phyloP scores from a whole-genome alignment of 148 eudicot species.

The Amaranthus hypochondriacus region DNA sequence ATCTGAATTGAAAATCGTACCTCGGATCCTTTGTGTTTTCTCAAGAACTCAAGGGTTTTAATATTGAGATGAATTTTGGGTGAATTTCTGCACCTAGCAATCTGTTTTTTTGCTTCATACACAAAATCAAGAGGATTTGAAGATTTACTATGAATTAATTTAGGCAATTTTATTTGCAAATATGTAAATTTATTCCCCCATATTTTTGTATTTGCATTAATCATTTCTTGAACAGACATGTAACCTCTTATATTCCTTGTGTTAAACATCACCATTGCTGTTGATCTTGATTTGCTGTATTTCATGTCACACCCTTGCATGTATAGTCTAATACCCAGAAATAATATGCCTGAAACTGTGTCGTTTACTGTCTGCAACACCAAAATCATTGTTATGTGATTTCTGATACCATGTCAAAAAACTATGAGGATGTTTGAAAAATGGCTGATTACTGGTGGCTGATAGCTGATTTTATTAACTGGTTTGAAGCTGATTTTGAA shows the following conservation, averaged over 20 bases:
- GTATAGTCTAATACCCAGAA: conserved; percentile 54
- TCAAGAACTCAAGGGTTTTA: conserved; percentile 41
- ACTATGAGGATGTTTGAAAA: too few species aligned
- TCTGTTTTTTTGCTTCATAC: conserved; percentile 35
- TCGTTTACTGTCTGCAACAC: conserved; percentile 59
- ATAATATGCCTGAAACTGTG: conserved; percentile 51
- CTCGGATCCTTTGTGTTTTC: conserved; percentile 66
- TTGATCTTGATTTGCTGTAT: conserved; percentile 29
- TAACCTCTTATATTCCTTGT: conserved; percentile 58
- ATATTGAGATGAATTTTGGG: conserved; percentile 56
- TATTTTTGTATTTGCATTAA: conserved; percentile 26
- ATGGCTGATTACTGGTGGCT: too few species aligned
- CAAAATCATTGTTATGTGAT: too few species aligned
- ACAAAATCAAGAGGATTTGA: conserved; percentile 49
- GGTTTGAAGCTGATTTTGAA: too few species aligned
- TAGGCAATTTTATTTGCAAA: conserved; percentile 55
- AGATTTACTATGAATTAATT: conserved; percentile 12
- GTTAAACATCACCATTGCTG: conserved; percentile 69
- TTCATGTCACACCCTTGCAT: conserved; percentile 40
- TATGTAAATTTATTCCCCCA: conserved; percentile 87
- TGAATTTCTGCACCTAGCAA: conserved; percentile 46
- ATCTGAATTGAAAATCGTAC: conserved; percentile 22
- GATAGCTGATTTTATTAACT: too few species aligned
- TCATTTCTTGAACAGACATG: conserved; percentile 60
- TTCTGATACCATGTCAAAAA: too few species aligned